Evolutionary conservation across 78 protist species (phyloP), one percentile per base, ranked within the genome.

Genomic region (Isochrysis galbana): DNA sequence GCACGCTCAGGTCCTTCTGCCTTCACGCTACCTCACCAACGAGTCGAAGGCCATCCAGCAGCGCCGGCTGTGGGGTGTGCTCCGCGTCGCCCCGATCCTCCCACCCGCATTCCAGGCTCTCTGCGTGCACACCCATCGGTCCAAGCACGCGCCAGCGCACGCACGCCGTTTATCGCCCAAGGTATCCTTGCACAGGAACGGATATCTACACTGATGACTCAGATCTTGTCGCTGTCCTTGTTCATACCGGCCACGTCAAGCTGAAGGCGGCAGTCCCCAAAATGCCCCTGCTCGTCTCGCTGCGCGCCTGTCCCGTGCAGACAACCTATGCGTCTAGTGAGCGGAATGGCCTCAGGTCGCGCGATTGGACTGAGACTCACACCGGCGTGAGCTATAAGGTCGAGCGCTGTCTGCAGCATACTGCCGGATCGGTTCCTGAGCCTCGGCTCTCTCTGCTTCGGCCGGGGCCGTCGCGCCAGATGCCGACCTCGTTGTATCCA

Each of bases 191-290:
- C 74, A n/a, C 74, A 67, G 91, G 91, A 0, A 55, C 92, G 41
- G 72, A 45, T 51, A 47, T 44, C 41, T 90, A 90, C 92, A 34
- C 92, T 1, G 80, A 55, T 38, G 92, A 90, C 72, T 90, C 92
- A 0, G 92, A 90, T 26, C 54, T 90, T 14, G 83, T 90, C 54
- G 92, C 92, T 11, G 92, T 90, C 14, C 92, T 90, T 29, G 80
- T 34, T 23, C 92, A 90, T 42, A n/a, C 47, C 17, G 86, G 74
- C 36, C 45, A 44, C 67, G 26, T 77, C 86, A 39, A 39, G 23
- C 45, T 77, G 36, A 39, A 77, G 42, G 86, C 11, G 42, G 34
- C 2, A n/a, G 47, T n/a, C 10, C 82, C 82, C 2, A 41, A 41
- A n/a, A 0, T 0, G 36, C 45, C 86, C 19, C n/a, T 77, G 47